Evolutionary conservation across 2,329 filamentous ascomycete genomes (phyloP), one percentile per base, ranked within the genome.

Genomic region (Cladosporium sp.): DNA sequence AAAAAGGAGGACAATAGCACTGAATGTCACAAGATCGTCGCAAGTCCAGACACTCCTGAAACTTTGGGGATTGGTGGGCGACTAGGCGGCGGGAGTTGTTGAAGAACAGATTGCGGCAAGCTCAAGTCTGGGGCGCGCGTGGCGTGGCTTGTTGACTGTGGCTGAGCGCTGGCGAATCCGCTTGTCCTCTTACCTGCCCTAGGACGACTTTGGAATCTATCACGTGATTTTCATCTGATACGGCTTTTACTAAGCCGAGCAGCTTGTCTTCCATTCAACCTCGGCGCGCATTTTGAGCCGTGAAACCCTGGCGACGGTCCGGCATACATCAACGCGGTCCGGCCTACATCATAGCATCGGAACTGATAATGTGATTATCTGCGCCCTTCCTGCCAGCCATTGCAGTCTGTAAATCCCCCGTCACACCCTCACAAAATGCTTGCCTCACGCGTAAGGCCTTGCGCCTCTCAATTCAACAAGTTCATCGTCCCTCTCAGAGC

Each of bases 391-490:
- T 28, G 38, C 34, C 12, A 49, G 54, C 42, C 54, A 49, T 49
- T 49, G 54, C 15, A 49, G 40, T 40, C 14, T 19, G 25, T 15
- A 42, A 37, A 28, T 2, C 11, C 19, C 30, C n/a, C 17, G 28
- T 20, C 37, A 42, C 55, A 38, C 15, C 22, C 17, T 47, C 30
- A 57, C 51, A 66, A 45, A 19, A 72, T 72, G 68, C 62, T 71
- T 51, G 64, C 66, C 58, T 60, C 67, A 45, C 61, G 61, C 58
- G 43, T 88, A 69, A 81, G 84, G 71, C 82, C 89, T 47, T 74
- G 84, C 63, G 82, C 83, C 69, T 82, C 83, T 28, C 82, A 81
- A 63, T 82, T 88, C 69, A 82, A 82, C 68, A 75, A 80, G 42
- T 79, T 78, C 52, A 81, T 81, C 42, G 76, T 87, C 37, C 84